Conservation (phyloP, 495 filamentous ascomycete species). For the Annulohypoxylon bovei region DNA sequence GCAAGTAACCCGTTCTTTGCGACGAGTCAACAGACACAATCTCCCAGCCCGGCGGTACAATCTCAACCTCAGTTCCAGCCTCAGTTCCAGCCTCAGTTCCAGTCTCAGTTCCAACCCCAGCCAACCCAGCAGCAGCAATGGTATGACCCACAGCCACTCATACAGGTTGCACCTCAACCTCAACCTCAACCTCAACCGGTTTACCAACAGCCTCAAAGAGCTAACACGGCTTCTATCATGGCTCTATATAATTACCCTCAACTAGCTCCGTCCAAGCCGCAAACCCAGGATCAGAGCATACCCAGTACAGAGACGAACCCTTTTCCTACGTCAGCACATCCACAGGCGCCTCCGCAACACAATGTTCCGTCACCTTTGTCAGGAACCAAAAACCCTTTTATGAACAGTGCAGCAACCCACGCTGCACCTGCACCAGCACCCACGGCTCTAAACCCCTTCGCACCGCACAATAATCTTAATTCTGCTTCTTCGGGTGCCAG, state of each 20-base stretch:
- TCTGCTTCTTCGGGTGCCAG: slow-evolving; percentile 48
- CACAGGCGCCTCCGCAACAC: slow-evolving; percentile 36
- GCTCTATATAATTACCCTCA: slow-evolving; percentile 85
- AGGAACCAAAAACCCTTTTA: slow-evolving; percentile 61
- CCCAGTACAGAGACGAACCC: slow-evolving; percentile 21
- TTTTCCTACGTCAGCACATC: slow-evolving; percentile 32
- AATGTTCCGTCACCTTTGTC: slow-evolving; percentile 22
- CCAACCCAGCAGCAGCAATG: slow-evolving; percentile 48
- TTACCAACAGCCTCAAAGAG: slow-evolving; percentile 51
- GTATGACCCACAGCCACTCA: slow-evolving; percentile 43
- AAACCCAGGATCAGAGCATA: slow-evolving; percentile 27
- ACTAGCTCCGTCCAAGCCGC: slow-evolving; percentile 63
- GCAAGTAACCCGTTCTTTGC: slow-evolving; percentile 66
- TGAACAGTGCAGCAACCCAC: slow-evolving; percentile 33
- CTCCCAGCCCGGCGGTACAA: slow-evolving; percentile 48
- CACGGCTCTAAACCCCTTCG: slow-evolving; percentile 36
- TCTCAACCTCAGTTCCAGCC: slow-evolving; percentile 49
- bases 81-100: slow-evolving; percentile 44
- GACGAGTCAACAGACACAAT: slow-evolving; percentile 47
- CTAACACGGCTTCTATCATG: slow-evolving; percentile 86
- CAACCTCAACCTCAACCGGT: slow-evolving; percentile 17
- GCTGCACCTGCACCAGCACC: slow-evolving; percentile 20
- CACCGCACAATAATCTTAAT: slow-evolving; percentile 58
- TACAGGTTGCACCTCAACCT: slow-evolving; percentile 19
- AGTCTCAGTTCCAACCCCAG: slow-evolving; percentile 49